Evolutionary conservation across 768 basidiomycete species (phyloP), one percentile per base, ranked within the genome.

Genomic region (Mycena pura): DNA sequence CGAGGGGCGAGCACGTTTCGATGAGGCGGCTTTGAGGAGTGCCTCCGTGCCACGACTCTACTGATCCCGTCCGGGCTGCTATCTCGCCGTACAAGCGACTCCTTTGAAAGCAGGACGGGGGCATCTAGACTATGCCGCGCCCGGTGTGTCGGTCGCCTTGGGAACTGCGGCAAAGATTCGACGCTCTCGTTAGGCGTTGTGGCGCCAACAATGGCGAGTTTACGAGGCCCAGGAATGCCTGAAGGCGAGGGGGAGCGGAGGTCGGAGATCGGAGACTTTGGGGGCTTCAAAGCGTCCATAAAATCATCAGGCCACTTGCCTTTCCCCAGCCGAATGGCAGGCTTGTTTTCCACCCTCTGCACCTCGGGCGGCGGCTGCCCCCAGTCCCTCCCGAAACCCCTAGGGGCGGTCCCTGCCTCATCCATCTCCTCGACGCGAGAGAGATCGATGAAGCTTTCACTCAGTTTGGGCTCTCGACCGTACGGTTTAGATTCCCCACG

Each of bases 301-400:
- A 92, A 90, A 72, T 92, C 91, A 73, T 92, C 90, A 0, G 92
- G 90, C 90, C 90, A 92, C 73, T 89, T 91, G 58, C 89, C 91
- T 72, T 92, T 90, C 31, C 86, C 85, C 31, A 92, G 83, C 54
- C 86, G 82, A 63, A 91, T 79, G 22, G 78, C 77, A 63, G 71
- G 68, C 60, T 63, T 68, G 64, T 74, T 77, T 54, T 76, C 77
- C 44, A 64, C 39, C 45, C 69, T 68, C 61, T 78, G 64, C 28
- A 62, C 60, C 29, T 65, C 64, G 19, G 64, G 60, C 15, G 49
- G 55, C 54, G 48, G 36, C 43, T 36, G 56, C 61, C 52, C 56
- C 57, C 62, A 65, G 65, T 62, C 62, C 62, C 66, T 60, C 63
- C 58, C 60, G 62, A 74, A 66, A 67, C 45, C 40, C 63, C 64